Conservation (phyloP, 2,329 filamentous ascomycete species). For the Cladosporium sp. region DNA sequence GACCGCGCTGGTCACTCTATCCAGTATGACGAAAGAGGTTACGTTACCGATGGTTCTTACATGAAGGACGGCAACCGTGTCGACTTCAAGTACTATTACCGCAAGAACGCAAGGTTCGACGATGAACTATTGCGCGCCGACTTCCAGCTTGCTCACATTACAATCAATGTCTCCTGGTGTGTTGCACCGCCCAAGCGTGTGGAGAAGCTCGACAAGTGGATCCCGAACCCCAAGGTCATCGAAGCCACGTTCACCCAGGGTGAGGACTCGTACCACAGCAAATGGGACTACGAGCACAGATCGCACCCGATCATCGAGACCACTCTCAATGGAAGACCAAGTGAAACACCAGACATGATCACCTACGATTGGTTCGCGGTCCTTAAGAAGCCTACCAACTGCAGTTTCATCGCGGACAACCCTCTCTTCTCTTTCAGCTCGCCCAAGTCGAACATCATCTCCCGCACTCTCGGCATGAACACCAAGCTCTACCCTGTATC, state of each 20-base stretch:
- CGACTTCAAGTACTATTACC: constrained; percentile 53
- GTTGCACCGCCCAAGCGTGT: constrained; percentile 17
- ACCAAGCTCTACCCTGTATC: constrained; percentile 37
- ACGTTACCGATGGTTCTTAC: constrained; percentile 51
- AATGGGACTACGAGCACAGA: constrained; percentile 39
- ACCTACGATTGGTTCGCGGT: constrained; percentile 42
- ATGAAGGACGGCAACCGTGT: constrained; percentile 50
- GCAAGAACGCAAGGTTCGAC: constrained; percentile 50
- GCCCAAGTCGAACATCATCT: constrained; percentile 30
- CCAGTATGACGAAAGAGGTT: constrained; percentile 51
- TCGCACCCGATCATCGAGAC: constrained; percentile 37
- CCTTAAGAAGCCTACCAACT: constrained; percentile 35
- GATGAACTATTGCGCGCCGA: constrained; percentile 55
- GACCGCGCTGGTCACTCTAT: constrained; percentile 44
- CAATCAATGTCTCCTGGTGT: constrained; percentile 35
- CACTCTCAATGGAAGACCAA: constrained; percentile 45
- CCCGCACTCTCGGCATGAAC: constrained; percentile 35
- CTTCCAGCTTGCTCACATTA: constrained; percentile 51
- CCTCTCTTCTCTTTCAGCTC: constrained; percentile 47
- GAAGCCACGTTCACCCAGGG: constrained; percentile 53
- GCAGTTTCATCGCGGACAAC: constrained; percentile 46
- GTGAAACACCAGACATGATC: constrained; percentile 54
- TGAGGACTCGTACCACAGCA: constrained; percentile 49
- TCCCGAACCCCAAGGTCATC: constrained; percentile 50
- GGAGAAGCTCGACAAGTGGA: constrained; percentile 51